Base-by-base conservation (phyloP, 345 rosid genomes). In the Brassica incana region DNA sequence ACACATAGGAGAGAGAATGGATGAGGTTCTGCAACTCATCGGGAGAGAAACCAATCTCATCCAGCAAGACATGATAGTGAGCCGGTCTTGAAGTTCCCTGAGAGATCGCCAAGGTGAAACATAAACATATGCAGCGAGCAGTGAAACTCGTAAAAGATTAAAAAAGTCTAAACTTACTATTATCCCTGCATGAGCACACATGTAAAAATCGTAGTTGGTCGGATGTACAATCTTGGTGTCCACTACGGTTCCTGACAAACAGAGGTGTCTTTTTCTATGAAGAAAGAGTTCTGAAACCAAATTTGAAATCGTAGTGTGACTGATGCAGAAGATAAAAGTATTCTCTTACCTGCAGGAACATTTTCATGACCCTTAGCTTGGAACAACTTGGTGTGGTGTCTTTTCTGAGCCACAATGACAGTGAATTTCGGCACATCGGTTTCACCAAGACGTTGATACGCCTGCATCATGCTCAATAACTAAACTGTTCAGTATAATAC, bases 351-450 rank as follows among this genome's bases (percentile, higher is more conserved):
- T 43, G 99, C 87, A 52, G 99, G 97, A 81, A 95, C 97, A 86
- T 95, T 95, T 66, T 87, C 88, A 54, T 87, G 64, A 76, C 86
- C 85, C 71, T 73, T 82, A 25, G 86, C 82, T 85, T 77, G 90
- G 82, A 95, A 92, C 78, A 95, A 76, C 85, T 89, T 92, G 9
- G 97, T 92, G 75, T 89, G 97, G 85, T 92, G 99, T 56, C 86
- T 91, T 86, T 95, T 91, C 71, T 95, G 97, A 14, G 92, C 95
- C 77, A 95, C 89, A 25, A 95, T 85, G 15, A 95, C 94, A 5
- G 95, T 91, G 83, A 95, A 92, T 75, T 90, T 89, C 18, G 99
- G 99, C 79, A 87, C 56, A 40, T 82, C 86, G 32, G 66, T 65
- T 83, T 87, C 92, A 11, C 94, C 97, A 74, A 95, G 83, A 82